Evolutionary conservation across 192 early-diverging fungal genomes (phyloP), one percentile per base, ranked within the genome.

Genomic region (Fimicolochytrium jonesii): DNA sequence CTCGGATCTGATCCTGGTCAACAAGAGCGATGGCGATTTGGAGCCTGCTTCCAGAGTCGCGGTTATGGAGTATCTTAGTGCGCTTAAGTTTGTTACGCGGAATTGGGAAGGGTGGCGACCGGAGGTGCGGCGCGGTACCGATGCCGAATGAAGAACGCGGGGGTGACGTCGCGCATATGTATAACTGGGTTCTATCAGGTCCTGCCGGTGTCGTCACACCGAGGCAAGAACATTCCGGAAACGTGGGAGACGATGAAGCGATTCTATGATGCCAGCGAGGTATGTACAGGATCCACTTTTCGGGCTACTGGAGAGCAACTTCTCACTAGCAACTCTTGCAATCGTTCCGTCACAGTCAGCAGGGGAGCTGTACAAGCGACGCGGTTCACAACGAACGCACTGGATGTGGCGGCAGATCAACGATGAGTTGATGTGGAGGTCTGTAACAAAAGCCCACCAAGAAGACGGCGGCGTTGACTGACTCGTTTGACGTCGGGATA

Each of bases 1-100:
- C 13, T 83, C 88, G 4, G 90, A 93, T 67, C 61, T 93, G 26
- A 77, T 93, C 0, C 71, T 93, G 33, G 84, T 93, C 58, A 93
- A 87, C 70, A 93, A 93, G 64, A 75, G 84, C 0, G 91, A 93
- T 59, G 91, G 91, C 2, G 75, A 72, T 0, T 67, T 93, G 15
- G 81, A 75, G 17, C n/a, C 35, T 20, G 25, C 28, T 17, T 37
- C 52, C 39, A 13, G 28, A 2, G 17, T 25, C 15, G 59, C 46
- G 11, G 11, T 17, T 10, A 61, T 81, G 47, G 86, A 93, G 43
- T 88, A 89, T 61, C 83, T 72, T 5, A 80, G 77, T 48, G 87
- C 87, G 6, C 68, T 89, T 45, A 88, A 88, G 63, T 89, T 86
- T 64, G 57, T 88, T 34, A 75, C 74, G 22, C 73, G 77, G 0